These are phyloP conservation scores for Choanephora cucurbitarum DNA, from an alignment of 371 early-diverging fungal genomes.

Conservation along the genomic window DNA sequence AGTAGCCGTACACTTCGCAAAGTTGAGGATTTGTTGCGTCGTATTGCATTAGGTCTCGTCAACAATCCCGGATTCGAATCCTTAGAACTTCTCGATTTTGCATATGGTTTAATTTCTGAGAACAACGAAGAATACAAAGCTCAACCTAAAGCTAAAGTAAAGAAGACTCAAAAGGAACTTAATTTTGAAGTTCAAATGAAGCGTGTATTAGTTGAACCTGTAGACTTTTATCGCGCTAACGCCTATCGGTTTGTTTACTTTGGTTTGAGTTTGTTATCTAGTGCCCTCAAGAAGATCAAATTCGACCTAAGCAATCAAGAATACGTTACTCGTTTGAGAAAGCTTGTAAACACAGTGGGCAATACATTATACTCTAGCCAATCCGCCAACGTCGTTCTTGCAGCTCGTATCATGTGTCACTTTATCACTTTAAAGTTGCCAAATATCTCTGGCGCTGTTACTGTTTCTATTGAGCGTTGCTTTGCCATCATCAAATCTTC, in stretches of 20 bases:
- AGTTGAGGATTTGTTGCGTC: constrained; percentile 78
- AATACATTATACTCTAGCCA: constrained; percentile 83
- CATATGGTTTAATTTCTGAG: constrained; percentile 82
- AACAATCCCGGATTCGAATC: constrained; percentile 72
- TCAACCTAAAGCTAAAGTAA: constrained; percentile 45
- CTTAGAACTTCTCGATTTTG: constrained; percentile 73
- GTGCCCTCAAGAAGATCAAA: constrained; percentile 68
- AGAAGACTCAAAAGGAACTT: constrained; percentile 56
- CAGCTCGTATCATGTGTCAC: constrained; percentile 69
- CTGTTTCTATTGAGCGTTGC: constrained; percentile 73
- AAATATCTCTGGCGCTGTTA: constrained; percentile 61
- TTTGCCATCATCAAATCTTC: constrained; percentile 73
- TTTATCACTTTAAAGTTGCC: constrained; percentile 75
- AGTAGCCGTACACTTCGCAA: constrained; percentile 72
- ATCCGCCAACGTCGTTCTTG: constrained; percentile 63
- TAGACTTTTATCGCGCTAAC: constrained; percentile 74
- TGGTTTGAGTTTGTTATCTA: constrained; percentile 78
- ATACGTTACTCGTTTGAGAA: constrained; percentile 70
- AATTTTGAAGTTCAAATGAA: constrained; percentile 77
- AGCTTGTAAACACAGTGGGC: constrained; percentile 80
- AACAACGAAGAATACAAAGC: constrained; percentile 65
- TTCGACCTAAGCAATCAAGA: constrained; percentile 57
- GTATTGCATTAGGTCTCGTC: constrained; percentile 77
- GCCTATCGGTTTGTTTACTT: constrained; percentile 91
- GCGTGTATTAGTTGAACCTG: constrained; percentile 49